phyloP scores from a whole-genome alignment of 176 grass and related monocot genomes.

The maize (Zea mays) region DNA sequence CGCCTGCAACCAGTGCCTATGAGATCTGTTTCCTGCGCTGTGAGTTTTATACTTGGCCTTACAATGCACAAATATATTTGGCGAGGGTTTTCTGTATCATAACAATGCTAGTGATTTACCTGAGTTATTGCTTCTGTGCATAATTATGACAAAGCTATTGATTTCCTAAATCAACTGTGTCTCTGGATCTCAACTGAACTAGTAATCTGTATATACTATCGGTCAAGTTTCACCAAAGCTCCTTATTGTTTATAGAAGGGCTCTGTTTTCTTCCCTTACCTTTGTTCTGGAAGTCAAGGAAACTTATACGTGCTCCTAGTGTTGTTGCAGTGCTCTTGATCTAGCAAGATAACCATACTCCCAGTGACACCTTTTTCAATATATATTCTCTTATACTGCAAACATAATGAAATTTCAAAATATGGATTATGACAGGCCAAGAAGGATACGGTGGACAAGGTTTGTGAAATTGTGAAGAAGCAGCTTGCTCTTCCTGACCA shows the following conservation, averaged over 20 bases:
- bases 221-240: neutral
- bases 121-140: neutral
- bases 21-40: conserved; percentile 44
- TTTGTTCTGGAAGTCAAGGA: neutral
- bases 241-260: neutral
- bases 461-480: conserved; percentile 68
- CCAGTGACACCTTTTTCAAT: conserved; percentile 7
- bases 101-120: too few species aligned
- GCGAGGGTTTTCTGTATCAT: too few species aligned
- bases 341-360: neutral
- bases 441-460: conserved; percentile 61
- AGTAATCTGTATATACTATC: neutral
- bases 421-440: conserved; percentile 44
- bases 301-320: neutral
- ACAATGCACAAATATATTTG: too few species aligned
- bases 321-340: neutral
- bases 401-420: neutral
- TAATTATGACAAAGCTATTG: neutral
- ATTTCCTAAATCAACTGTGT: neutral
- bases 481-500: conserved; percentile 57
- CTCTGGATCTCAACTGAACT: conserved; percentile 5
- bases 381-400: neutral
- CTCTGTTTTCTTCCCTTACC: neutral
- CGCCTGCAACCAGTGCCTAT: conserved; percentile 35
- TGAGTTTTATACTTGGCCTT: conserved; percentile 28